Conservation (phyloP, 768 basidiomycete genomes). For the Lactifluus piperatus region DNA sequence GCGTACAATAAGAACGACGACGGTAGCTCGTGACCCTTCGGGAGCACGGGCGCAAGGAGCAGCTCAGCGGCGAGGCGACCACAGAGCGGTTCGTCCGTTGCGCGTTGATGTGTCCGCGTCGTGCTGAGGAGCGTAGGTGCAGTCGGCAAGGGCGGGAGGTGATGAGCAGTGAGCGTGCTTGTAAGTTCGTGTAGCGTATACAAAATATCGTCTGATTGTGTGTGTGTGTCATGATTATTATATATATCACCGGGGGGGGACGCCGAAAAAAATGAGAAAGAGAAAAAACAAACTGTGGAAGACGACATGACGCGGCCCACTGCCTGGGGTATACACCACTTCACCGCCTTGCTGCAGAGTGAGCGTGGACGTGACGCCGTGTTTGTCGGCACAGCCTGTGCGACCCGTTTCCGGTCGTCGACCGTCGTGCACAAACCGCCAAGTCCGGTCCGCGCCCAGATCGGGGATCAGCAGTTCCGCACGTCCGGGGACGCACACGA, state of each 20-base stretch:
- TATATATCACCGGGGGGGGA: neutral
- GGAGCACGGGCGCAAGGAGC: conserved; percentile 40
- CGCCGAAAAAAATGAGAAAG: too few species aligned
- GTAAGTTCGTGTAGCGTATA: conserved; percentile 65
- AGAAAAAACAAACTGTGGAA: conserved; percentile 43
- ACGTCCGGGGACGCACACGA: conserved; percentile 31
- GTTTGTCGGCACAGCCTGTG: neutral
- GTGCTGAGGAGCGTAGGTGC: too few species aligned
- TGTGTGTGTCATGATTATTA: neutral
- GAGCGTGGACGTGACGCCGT: conserved; percentile 36
- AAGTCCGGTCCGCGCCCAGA: conserved; percentile 46
- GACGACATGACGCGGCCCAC: conserved; percentile 65
- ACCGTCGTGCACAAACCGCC: conserved; percentile 41
- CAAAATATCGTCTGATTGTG: conserved; percentile 42
- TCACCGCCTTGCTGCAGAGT: conserved; percentile 37
- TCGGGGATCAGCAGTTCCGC: conserved; percentile 31
- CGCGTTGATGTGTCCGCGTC: too few species aligned
- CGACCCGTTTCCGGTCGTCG: neutral
- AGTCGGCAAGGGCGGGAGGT: conserved; percentile 31
- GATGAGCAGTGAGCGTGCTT: conserved; percentile 48
- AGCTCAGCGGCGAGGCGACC: too few species aligned
- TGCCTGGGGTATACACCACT: conserved; percentile 43
- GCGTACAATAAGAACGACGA: conserved; percentile 57
- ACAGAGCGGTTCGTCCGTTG: too few species aligned
- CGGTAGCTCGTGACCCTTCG: conserved; percentile 30